Conservation (phyloP, 805 yeast genomes). For the Wickerhamiella domercqiae region DNA sequence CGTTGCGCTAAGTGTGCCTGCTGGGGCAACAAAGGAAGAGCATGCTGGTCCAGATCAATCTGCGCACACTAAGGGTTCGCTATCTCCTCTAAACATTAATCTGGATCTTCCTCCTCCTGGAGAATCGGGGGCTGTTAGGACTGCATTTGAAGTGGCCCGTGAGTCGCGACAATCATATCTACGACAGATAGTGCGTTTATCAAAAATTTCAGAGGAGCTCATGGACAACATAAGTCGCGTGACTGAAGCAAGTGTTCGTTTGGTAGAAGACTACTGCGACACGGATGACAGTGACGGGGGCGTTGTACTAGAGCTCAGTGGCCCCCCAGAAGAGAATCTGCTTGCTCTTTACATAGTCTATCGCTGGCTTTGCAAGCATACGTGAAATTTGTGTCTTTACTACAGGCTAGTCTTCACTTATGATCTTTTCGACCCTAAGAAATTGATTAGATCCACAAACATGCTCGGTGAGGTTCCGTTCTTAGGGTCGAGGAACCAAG, state of each 20-base stretch:
- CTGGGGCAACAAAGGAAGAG: background rate
- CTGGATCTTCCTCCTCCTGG: background rate
- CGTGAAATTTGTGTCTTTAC: background rate
- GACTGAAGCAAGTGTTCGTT: conserved; percentile 5
- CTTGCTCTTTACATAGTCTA: conserved; percentile 14
- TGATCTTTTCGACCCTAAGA: conserved; percentile 38
- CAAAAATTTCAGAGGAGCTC: conserved; percentile 5
- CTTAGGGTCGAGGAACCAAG: conserved; percentile 40
- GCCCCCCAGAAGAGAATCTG: conserved; percentile 43
- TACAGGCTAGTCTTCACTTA: background rate
- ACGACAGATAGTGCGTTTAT: conserved; percentile 14
- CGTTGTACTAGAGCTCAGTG: conserved; percentile 52
- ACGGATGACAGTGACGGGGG: conserved; percentile 36
- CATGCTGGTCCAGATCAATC: background rate
- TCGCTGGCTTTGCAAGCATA: conserved; percentile 3
- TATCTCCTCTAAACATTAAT: background rate
- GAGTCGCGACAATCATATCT: conserved; percentile 10
- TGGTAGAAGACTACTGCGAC: conserved; percentile 4
- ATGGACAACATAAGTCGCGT: conserved; percentile 12
- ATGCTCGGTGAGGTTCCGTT: conserved; percentile 38
- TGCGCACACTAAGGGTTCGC: no score
- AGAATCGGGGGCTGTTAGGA: conserved; percentile 8
- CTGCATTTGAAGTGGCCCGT: conserved; percentile 18
- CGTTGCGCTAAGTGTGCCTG: no score
- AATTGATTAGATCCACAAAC: conserved; percentile 68